Conservation (phyloP, 257 asterid genomes). For the Avicennia marina region DNA sequence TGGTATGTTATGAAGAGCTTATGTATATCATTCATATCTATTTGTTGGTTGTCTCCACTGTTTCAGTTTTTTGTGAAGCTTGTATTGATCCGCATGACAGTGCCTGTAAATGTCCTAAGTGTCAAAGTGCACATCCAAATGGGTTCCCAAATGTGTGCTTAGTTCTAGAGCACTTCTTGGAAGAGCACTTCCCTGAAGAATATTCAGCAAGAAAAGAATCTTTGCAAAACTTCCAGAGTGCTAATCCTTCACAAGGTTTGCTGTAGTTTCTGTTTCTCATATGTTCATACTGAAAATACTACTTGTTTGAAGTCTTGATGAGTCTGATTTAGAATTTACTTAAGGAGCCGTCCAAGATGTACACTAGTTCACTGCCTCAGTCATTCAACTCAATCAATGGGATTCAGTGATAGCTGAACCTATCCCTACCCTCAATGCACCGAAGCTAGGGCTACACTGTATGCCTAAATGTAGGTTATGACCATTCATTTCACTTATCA, state of each 20-base stretch:
- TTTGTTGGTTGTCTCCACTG: conserved; percentile 21
- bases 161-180: conserved; percentile 61
- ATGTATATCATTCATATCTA: neutral
- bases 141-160: conserved; percentile 60
- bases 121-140: conserved; percentile 54
- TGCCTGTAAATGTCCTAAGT: conserved; percentile 49
- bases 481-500: no score
- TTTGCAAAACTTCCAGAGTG: conserved; percentile 19
- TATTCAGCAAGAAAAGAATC: conserved; percentile 43
- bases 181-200: conserved; percentile 42
- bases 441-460: no score
- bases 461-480: no score
- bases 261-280: conserved; percentile 13
- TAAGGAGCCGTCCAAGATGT: no score
- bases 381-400: no score
- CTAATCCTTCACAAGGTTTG: conserved; percentile 39
- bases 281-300: no score
- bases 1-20: neutral
- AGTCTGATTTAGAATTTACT: no score
- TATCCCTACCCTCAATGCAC: no score
- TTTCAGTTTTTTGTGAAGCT: conserved; percentile 62
- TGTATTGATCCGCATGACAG: conserved; percentile 40
- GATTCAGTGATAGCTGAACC: no score
- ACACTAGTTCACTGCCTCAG: no score
- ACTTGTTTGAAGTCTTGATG: no score